Conservation (phyloP, 768 basidiomycete species). For the Tylopilus felleus region DNA sequence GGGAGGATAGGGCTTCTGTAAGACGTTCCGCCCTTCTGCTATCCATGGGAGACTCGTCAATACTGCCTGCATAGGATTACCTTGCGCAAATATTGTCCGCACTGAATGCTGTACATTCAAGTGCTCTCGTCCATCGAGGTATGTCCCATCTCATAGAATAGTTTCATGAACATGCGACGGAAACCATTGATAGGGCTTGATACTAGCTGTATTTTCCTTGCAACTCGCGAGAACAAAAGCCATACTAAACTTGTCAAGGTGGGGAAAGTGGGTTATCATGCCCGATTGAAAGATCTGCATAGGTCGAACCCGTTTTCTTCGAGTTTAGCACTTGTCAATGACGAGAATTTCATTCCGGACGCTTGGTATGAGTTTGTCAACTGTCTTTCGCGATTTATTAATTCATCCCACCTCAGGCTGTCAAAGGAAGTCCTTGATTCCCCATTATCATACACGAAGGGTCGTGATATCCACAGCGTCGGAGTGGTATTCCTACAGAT, state of each 20-base stretch:
- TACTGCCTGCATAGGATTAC: slow-evolving; percentile 55
- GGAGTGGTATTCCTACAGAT: slow-evolving; percentile 83
- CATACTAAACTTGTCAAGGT: slow-evolving; percentile 71
- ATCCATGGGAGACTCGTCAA: background rate
- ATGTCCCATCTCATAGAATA: background rate
- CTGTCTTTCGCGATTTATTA: background rate
- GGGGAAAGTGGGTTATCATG: slow-evolving; percentile 67
- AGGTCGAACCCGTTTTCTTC: slow-evolving; percentile 75
- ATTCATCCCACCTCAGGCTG: slow-evolving; percentile 43
- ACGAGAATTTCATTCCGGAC: slow-evolving; percentile 28
- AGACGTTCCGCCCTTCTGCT: slow-evolving; percentile 18
- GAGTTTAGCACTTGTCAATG: slow-evolving; percentile 11
- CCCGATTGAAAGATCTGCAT: slow-evolving; percentile 74
- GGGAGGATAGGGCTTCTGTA: slow-evolving; percentile 68
- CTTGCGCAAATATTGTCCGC: slow-evolving; percentile 69
- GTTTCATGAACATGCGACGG: background rate
- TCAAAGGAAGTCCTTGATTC: slow-evolving; percentile 78
- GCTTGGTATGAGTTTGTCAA: slow-evolving; percentile 19
- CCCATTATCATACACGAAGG: slow-evolving; percentile 69
- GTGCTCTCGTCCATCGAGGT: slow-evolving; percentile 71
- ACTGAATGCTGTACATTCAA: slow-evolving; percentile 62
- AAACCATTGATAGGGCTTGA: slow-evolving; percentile 45
- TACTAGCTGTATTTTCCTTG: slow-evolving; percentile 59
- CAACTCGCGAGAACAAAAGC: slow-evolving; percentile 44
- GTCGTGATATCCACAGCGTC: slow-evolving; percentile 78